phyloP scores from a whole-genome alignment of 1,284 basidiomycete species.

The Naganishia sp. region DNA sequence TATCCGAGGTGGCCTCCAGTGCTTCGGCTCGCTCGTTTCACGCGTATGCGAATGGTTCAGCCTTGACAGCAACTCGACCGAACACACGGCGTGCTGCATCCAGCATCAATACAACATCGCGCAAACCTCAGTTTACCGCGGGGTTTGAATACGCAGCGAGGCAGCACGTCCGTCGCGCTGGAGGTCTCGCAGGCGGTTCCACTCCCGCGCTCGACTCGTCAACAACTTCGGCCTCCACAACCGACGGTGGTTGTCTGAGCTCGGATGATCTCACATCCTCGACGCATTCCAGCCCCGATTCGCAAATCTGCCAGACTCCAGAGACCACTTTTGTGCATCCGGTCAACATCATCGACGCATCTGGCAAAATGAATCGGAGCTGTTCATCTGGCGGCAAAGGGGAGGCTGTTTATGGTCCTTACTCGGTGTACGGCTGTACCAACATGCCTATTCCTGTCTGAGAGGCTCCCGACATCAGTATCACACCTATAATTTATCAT shows the following conservation, averaged over 20 bases:
- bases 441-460: conserved; percentile 14
- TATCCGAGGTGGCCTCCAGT: background rate
- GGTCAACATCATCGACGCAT: conserved; percentile 1
- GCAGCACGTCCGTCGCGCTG: conserved; percentile 17
- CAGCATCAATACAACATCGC: conserved; percentile 1
- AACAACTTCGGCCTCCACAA: conserved; percentile 2
- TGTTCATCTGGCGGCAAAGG: conserved; percentile 1
- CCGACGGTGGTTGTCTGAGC: conserved; percentile 3
- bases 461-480: background rate
- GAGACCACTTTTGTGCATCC: conserved; percentile 18
- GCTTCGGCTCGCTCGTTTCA: conserved; percentile 10
- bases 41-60: conserved; percentile 7
- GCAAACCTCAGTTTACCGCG: conserved; percentile 12
- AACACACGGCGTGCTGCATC: conserved; percentile 8
- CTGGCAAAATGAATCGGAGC: conserved; percentile 3
- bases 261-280: conserved; percentile 19
- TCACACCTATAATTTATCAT: conserved; percentile 3
- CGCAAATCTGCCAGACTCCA: conserved; percentile 30
- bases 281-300: conserved; percentile 31
- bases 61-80: conserved; percentile 13
- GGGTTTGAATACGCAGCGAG: conserved; percentile 23
- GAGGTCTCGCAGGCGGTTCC: conserved; percentile 24
- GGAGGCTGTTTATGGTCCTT: conserved; percentile 11
- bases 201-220: conserved; percentile 9
- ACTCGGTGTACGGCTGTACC: conserved; percentile 23